phyloP scores from a whole-genome alignment of 2,329 filamentous ascomycete species.

The Capronia americana region DNA sequence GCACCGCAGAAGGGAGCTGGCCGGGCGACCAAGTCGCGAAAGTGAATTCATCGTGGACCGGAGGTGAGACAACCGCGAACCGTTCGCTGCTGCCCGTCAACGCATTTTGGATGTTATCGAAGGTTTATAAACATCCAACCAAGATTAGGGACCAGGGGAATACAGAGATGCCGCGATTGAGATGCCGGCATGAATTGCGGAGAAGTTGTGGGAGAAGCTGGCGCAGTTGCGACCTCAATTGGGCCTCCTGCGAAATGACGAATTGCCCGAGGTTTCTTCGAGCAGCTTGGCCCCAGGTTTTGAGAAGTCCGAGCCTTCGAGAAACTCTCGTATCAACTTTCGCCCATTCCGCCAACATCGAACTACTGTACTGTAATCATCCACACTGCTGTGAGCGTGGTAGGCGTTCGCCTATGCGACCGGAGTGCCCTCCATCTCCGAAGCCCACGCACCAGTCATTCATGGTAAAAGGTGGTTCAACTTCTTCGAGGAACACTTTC shows the following conservation, averaged over 20 bases:
- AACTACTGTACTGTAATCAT: neutral
- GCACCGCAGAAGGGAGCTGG: slow-evolving; percentile 22
- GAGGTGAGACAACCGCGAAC: neutral
- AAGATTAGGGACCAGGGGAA: neutral
- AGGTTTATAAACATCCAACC: slow-evolving; percentile 4
- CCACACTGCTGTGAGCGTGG: neutral
- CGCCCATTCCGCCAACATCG: neutral
- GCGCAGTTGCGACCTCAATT: slow-evolving; percentile 3
- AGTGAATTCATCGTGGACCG: slow-evolving; percentile 22
- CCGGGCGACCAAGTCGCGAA: slow-evolving; percentile 22
- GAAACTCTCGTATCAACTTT: neutral
- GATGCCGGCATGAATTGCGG: slow-evolving; percentile 25
- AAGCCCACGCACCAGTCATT: neutral
- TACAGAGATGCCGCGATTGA: slow-evolving; percentile 1
- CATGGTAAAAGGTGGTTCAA: neutral
- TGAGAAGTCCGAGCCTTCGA: slow-evolving; percentile 17
- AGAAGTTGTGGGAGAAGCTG: slow-evolving; percentile 18
- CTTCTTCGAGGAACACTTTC: neutral
- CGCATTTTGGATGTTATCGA: slow-evolving; percentile 4
- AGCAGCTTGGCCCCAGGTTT: slow-evolving; percentile 1
- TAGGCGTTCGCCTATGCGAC: neutral
- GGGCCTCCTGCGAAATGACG: neutral
- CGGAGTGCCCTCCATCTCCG: neutral
- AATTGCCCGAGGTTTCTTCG: slow-evolving; percentile 13
- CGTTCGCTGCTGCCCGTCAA: neutral